A percentile compares a stretch with the other conserved stretches of the same genome.
Evolutionary conservation across 192 early-diverging fungal species (phyloP).

Genomic region (Phlyctochytrium bullatum): DNA sequence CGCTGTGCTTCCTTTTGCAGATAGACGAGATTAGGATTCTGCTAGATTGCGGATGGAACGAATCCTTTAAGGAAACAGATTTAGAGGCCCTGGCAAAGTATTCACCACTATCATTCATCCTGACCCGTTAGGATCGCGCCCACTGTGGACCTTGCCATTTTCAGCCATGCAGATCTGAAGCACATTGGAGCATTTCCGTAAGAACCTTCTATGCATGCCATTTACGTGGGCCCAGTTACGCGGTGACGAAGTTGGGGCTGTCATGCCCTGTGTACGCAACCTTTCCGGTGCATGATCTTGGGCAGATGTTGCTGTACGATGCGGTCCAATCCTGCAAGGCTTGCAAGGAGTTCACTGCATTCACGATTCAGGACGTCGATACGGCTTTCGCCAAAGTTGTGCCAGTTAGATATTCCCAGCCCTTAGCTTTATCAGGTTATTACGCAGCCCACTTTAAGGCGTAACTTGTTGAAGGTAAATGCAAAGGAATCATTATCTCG

Average conservation of each 20-base stretch:
- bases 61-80: slow-evolving; percentile 69
- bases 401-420: slow-evolving; percentile 84
- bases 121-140: background rate
- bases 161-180: slow-evolving; percentile 84
- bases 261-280: slow-evolving; percentile 88
- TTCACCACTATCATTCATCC: background rate
- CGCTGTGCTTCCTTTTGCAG: slow-evolving; percentile 88
- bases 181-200: slow-evolving; percentile 71
- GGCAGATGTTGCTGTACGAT: slow-evolving; percentile 74
- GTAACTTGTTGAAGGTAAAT: slow-evolving; percentile 53
- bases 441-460: background rate
- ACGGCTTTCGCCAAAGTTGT: slow-evolving; percentile 80
- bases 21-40: slow-evolving; percentile 88
- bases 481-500: slow-evolving; percentile 82
- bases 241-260: slow-evolving; percentile 71
- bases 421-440: slow-evolving; percentile 63
- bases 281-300: slow-evolving; percentile 90
- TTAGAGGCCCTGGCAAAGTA: slow-evolving; percentile 51
- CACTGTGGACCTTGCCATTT: slow-evolving; percentile 47
- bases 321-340: slow-evolving; percentile 66
- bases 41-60: slow-evolving; percentile 93
- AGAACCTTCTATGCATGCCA: slow-evolving; percentile 4
- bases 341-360: slow-evolving; percentile 70
- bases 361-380: slow-evolving; percentile 78
- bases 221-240: slow-evolving; percentile 61